Evolutionary conservation across 352 stramenopile species (phyloP), one percentile per base, ranked within the genome.

Genomic region (Bremia lactucae): DNA sequence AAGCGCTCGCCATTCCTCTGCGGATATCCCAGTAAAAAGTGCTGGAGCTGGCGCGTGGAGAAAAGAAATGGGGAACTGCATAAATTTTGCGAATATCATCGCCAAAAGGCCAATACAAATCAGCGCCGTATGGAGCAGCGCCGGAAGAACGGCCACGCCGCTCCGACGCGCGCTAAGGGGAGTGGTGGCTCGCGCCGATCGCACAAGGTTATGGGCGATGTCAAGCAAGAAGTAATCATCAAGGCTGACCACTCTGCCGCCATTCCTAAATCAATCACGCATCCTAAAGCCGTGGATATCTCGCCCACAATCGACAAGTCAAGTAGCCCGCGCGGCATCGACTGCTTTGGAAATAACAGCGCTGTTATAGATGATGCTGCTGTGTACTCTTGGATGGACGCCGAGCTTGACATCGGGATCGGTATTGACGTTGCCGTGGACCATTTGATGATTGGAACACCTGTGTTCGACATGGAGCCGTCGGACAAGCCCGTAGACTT

Each of bases 1-100:
- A 75, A 76, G 52, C 68, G 68, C 31, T 79, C 68, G 29, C 68
- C 68, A 33, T 42, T 79, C 46, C 61, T 79, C 18, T 79, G 68
- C 38, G 68, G 68, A 35, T 89, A 89, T 55, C 73, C 73, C 42
- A 87, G 73, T 71, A 87, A 87, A 52, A 86, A 86, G 62, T 89
- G 77, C 68, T 84, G 65, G 62, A 86, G 76, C 50, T 65, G 61
- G 57, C 77, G 74, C 42, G 74, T 85, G 1, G 67, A 82, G 50
- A 89, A 89, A 56, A 70, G 74, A 56, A 89, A 87, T 35, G 77
- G 77, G 33, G 72, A 86, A 59, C 59, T 87, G 46, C 77, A 89
- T 66, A 87, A 86, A 58, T 84, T 89, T 37, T 89, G 77, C 55
- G 74, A 89, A 51, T 89, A 85, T 55, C 77, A 89, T 51, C 77